These are phyloP conservation scores for Carnegiea gigantea DNA, from an alignment of 179 eudicot genomes.

Conservation along the genomic window DNA sequence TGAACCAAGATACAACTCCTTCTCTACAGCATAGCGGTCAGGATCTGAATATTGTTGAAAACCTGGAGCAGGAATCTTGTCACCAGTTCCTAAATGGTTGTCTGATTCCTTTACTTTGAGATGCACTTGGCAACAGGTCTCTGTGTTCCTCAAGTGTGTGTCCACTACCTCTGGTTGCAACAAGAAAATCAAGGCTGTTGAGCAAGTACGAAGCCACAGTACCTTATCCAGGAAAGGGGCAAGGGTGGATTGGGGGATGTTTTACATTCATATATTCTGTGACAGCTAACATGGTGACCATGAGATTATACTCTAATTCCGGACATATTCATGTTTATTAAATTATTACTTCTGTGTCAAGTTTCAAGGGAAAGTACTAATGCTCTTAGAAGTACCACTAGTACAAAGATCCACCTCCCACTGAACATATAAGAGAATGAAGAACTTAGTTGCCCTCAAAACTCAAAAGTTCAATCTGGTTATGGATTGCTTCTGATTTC, in stretches of 20 bases:
- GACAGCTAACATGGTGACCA: not conserved
- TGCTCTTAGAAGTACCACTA: not conserved
- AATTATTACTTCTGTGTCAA: not conserved
- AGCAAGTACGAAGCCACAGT: not conserved
- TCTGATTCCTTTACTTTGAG: slow-evolving; percentile 23
- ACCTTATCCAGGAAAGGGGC: not conserved
- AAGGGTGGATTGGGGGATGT: not conserved
- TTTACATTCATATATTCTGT: not conserved
- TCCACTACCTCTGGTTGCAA: slow-evolving; percentile 14
- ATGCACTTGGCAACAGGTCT: slow-evolving; percentile 22
- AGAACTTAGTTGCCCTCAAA: not conserved
- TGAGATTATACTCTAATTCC: not conserved
- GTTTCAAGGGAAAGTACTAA: not conserved
- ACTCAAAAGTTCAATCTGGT: not conserved
- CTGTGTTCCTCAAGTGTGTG: not conserved
- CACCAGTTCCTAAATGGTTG: slow-evolving; percentile 27
- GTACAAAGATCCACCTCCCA: not conserved
- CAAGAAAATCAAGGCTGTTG: not conserved
- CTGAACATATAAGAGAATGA: not conserved
- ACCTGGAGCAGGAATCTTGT: slow-evolving; percentile 20
- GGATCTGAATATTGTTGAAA: slow-evolving; percentile 19
- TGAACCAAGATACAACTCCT: slow-evolving; percentile 35
- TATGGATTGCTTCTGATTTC: not conserved
- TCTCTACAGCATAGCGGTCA: slow-evolving; percentile 37
- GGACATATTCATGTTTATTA: not conserved